phyloP scores from a whole-genome alignment of 1,284 basidiomycete genomes.

The Sporisorium exsertum region DNA sequence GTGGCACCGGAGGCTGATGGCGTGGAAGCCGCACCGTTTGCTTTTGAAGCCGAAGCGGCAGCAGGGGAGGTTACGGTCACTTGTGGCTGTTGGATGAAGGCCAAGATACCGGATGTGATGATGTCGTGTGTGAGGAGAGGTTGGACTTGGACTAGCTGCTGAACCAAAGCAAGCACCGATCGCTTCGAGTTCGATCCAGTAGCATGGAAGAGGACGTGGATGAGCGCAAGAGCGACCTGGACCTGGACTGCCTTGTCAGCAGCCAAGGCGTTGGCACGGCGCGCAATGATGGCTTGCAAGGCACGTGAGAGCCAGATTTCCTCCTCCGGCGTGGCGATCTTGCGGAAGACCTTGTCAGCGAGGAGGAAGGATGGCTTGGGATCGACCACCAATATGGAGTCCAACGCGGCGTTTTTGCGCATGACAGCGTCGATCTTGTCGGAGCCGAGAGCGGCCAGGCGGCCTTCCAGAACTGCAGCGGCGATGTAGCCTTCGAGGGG shows the following conservation, averaged over 20 bases:
- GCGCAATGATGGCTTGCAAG: conserved; percentile 35
- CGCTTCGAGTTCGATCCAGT: conserved; percentile 37
- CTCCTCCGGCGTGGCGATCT: conserved; percentile 52
- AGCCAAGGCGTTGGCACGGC: conserved; percentile 14
- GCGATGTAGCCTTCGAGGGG: conserved; percentile 65
- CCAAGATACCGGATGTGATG: conserved; percentile 41
- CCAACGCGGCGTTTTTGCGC: conserved; percentile 43
- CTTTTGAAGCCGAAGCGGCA: conserved; percentile 22
- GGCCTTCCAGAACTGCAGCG: conserved; percentile 47
- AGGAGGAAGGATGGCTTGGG: conserved; percentile 67
- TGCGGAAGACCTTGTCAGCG: conserved; percentile 63
- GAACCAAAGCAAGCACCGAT: conserved; percentile 21
- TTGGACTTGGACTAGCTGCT: conserved; percentile 24
- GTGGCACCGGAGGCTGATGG: conserved; percentile 14
- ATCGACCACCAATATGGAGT: conserved; percentile 43
- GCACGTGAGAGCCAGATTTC: conserved; percentile 58
- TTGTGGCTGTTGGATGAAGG: conserved; percentile 38
- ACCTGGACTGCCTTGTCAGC: conserved; percentile 42
- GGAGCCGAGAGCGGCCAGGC: conserved; percentile 34
- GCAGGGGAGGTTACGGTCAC: background rate
- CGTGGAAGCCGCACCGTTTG: conserved; percentile 21
- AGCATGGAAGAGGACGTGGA: conserved; percentile 50
- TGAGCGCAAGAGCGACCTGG: conserved; percentile 43
- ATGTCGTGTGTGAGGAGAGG: conserved; percentile 45
- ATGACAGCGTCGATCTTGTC: conserved; percentile 45